Evolutionary conservation across 2,329 filamentous ascomycete genomes (phyloP).

Genomic region (Metarhizium robertsii): DNA sequence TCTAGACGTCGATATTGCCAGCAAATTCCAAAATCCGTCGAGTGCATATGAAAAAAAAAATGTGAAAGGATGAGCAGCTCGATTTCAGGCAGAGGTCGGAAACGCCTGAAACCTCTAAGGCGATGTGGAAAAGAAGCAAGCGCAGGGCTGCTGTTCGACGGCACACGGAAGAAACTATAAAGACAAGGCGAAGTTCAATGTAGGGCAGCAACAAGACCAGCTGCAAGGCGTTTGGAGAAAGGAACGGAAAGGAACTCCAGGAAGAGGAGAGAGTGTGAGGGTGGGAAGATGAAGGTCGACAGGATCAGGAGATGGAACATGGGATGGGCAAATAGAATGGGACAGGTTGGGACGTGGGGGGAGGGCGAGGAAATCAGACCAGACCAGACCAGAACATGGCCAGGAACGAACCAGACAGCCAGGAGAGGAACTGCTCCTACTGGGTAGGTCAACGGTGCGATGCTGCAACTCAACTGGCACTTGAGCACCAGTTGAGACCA

Average conservation of each 20-base stretch:
- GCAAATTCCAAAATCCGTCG: background rate
- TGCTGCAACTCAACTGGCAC: too few relatives aligned
- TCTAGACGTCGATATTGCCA: background rate
- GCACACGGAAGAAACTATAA: background rate
- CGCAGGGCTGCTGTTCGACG: background rate
- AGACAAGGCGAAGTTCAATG: background rate
- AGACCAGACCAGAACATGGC: background rate
- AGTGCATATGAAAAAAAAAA: background rate
- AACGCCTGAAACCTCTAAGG: background rate
- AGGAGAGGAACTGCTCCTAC: too few relatives aligned
- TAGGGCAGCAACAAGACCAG: background rate
- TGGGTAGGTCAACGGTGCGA: too few relatives aligned
- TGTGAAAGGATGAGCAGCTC: background rate
- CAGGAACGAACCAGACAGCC: background rate
- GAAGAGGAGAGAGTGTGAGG: background rate
- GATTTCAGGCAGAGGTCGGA: background rate
- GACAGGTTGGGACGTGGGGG: background rate
- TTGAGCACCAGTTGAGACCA: too few relatives aligned
- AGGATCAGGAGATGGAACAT: background rate
- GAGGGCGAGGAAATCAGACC: background rate
- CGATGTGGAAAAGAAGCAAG: background rate
- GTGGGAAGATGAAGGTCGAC: background rate
- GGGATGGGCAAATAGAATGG: background rate
- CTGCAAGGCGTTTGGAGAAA: background rate
- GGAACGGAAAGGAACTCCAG: background rate